Evolutionary conservation across 2,329 filamentous ascomycete genomes (phyloP), one percentile per base, ranked within the genome.

Genomic region (Myriosclerotinia scirpicola): DNA sequence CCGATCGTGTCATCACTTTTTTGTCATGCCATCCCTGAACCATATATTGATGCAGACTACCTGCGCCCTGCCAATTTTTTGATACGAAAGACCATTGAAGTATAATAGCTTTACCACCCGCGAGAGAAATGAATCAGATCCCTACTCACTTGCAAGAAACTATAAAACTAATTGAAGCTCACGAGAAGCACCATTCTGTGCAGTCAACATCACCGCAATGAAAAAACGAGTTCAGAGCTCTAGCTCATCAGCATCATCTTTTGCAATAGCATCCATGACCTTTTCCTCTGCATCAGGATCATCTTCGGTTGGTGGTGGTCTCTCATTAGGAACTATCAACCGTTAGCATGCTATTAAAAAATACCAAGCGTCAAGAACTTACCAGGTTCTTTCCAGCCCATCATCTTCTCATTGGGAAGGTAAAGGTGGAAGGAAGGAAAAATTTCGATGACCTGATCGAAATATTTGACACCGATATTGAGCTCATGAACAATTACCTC

Each of bases 321-420:
- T 68, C 20, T 69, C 69, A 38, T 71, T 76, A 7, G 68, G 69
- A 56, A 73, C 73, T 75, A 36, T n/a, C 11, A 9, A 9, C 38
- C 6, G n/a, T 70, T 54, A 70, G 61, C 60, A 46, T 14, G 36
- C 15, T 26, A 3, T 50, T 30, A 40, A n/a, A 34, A n/a, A 12
- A 36, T 2, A 11, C 30, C 30, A 38, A 30, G 20, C 11, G 30
- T 48, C 7, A 42, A 48, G 17, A 54, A 46, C 69, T 67, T 66
- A 75, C 74, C 69, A 52, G 88, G 88, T 34, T 83, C 78, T 75
- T 87, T 90, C 83, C 85, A 93, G 22, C 81, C 77, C 30, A 81
- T 72, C 88, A 93, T 90, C 70, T 90, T 79, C 71, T 89, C 85
- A 75, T 93, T 91, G 0, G 85, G 83, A 36, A 93, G 78, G 66